Evolutionary conservation across 208 protist genomes (phyloP).

Genomic region (Leishmania martiniquensis): DNA sequence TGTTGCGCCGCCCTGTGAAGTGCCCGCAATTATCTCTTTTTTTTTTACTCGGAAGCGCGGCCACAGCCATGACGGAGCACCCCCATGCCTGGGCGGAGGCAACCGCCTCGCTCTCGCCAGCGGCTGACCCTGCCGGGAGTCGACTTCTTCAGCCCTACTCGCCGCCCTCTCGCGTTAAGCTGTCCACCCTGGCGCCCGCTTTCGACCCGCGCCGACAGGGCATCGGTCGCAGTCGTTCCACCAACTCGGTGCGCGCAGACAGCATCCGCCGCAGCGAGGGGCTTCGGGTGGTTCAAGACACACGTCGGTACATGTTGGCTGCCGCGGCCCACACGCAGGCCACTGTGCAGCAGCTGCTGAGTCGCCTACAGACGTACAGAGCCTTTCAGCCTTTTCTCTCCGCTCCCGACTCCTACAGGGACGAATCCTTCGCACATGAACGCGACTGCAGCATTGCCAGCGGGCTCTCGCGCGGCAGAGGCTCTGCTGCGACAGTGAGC

Average conservation of each 20-base stretch:
- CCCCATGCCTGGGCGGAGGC: neutral
- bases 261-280: constrained; percentile 33
- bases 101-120: constrained; percentile 20
- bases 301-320: constrained; percentile 35
- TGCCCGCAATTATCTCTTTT: neutral
- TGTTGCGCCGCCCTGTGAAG: neutral
- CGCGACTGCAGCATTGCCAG: neutral
- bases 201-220: constrained; percentile 6
- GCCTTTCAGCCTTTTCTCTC: constrained; percentile 66
- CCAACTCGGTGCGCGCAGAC: constrained; percentile 13
- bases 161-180: constrained; percentile 6
- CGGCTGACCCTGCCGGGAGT: neutral
- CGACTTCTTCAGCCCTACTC: neutral
- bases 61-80: constrained; percentile 6
- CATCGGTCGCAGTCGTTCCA: constrained; percentile 9
- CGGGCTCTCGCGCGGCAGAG: neutral
- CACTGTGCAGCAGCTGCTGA: constrained; percentile 46
- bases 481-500: constrained; percentile 5
- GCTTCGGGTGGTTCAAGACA: constrained; percentile 29
- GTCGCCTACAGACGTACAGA: constrained; percentile 61
- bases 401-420: constrained; percentile 20
- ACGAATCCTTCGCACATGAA: neutral
- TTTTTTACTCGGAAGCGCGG: neutral
- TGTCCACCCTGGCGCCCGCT: constrained; percentile 1
- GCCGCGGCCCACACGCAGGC: constrained; percentile 37